phyloP scores from a whole-genome alignment of 176 grass and related monocot species.

The Melocanna baccifera region DNA sequence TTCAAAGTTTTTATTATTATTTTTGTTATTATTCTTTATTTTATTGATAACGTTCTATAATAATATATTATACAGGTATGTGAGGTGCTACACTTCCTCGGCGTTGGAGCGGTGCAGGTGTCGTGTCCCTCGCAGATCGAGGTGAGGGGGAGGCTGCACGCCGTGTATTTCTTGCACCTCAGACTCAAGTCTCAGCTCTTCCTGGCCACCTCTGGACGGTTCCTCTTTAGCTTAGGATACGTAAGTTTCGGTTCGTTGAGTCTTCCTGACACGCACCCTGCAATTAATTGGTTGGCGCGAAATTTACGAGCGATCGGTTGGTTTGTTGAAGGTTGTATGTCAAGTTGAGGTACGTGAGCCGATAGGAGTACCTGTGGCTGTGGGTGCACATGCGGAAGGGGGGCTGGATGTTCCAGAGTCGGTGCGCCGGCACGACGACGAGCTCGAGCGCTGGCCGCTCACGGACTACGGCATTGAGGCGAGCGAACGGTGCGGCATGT shows the following conservation, averaged over 20 bases:
- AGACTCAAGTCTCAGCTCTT: constrained; percentile 69
- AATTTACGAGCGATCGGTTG: neutral
- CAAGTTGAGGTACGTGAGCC: constrained; percentile 58
- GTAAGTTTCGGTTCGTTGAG: neutral
- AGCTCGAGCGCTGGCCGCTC: constrained; percentile 70
- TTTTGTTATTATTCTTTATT: too few species aligned
- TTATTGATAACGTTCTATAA: too few species aligned
- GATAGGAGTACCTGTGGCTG: constrained; percentile 68
- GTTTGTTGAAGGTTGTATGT: constrained; percentile 45
- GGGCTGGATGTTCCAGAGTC: constrained; percentile 58
- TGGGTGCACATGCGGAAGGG: constrained; percentile 51
- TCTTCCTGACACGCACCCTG: too few species aligned
- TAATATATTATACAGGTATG: too few species aligned
- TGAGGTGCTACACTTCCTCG: too few species aligned
- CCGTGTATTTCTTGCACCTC: constrained; percentile 75
- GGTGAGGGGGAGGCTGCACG: constrained; percentile 39
- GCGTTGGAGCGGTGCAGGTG: constrained; percentile 48
- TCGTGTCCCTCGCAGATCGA: constrained; percentile 36
- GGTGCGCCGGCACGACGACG: constrained; percentile 58
- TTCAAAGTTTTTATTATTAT: too few species aligned
- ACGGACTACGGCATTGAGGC: constrained; percentile 65
- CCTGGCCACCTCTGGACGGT: constrained; percentile 59
- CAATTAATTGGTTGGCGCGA: too few species aligned
- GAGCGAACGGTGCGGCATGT: constrained; percentile 30
- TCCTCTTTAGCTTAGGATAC: constrained; percentile 69